Conservation (phyloP, 2,329 filamentous ascomycete genomes). For the Sporothrix euskadiensis region DNA sequence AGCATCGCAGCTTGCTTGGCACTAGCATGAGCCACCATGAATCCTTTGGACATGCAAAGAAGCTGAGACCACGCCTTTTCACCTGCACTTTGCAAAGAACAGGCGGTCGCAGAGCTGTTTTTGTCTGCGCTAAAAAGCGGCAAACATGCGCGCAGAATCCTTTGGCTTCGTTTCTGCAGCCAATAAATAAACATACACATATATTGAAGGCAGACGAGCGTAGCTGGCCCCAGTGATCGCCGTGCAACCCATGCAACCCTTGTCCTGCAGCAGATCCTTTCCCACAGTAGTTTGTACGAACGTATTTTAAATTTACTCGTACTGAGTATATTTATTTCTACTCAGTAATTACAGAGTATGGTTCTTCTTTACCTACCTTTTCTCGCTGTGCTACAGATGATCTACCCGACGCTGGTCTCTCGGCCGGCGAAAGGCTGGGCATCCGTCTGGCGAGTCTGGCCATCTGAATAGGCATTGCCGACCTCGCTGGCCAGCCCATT, state of each 20-base stretch:
- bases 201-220: background rate
- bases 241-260: background rate
- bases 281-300: no score
- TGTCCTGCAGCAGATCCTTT: constrained; percentile 4
- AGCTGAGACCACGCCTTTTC: background rate
- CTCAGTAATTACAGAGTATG: background rate
- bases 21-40: background rate
- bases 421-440: background rate
- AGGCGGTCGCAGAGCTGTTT: background rate
- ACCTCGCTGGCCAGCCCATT: background rate
- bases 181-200: background rate
- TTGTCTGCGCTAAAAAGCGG: background rate
- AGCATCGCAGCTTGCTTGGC: background rate
- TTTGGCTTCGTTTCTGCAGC: background rate
- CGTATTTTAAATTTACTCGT: background rate
- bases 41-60: background rate
- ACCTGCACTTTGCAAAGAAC: background rate
- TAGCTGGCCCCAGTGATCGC: background rate
- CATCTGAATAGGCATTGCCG: no score
- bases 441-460: background rate
- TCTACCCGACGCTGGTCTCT: background rate
- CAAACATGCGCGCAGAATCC: background rate
- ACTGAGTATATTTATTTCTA: background rate
- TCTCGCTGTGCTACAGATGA: background rate
- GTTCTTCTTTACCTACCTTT: background rate